Base-by-base conservation (phyloP, 2,329 filamentous ascomycete species). In the Verticillium longisporum region DNA sequence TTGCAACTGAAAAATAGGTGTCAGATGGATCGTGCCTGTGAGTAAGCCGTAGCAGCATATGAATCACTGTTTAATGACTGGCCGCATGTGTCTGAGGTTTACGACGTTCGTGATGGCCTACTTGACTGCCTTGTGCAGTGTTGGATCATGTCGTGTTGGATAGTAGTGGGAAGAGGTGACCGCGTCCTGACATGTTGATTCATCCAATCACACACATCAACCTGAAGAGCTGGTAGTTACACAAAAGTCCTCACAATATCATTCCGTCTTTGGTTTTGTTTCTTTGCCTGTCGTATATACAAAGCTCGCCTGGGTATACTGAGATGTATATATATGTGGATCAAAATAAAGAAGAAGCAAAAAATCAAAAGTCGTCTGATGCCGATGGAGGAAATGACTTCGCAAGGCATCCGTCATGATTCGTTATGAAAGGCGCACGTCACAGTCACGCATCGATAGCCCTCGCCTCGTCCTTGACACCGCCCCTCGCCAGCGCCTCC, bases 401-500 rank as follows among this genome's bases (percentile, higher is more conserved):
- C n/a, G n/a, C n/a, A 26, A 26, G 26, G 26, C 26, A 26, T 26
- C 26, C 26, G 26, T 26, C 26, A 33, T 6, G 33, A 56, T n/a
- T 10, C 11, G 13, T 15, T 33, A 56, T 31, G 55, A 57, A 38
- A 57, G 14, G 14, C 6, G n/a, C 11, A 38, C 38, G n/a, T 59
- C 57, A 61, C 14, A 58, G 56, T 18, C 66, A 60, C 4, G 71
- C 74, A 1, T 80, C 79, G 56, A 82, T 77, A 64, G 80, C 65
- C 0, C 69, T 68, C 33, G 76, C 74, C 38, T 79, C 77, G 36
- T 75, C 72, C 54, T 74, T 76, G 31, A 71, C 53, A 60, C 76
- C 74, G 3, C 78, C 78, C 63, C 77, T 77, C 14, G 78, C 76
- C 59, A 87, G 67, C 2, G 80, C 81, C 67, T 82, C 78, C 60